Evolutionary conservation across 441 rosid species (phyloP).

Genomic region (Corymbia calophylla): DNA sequence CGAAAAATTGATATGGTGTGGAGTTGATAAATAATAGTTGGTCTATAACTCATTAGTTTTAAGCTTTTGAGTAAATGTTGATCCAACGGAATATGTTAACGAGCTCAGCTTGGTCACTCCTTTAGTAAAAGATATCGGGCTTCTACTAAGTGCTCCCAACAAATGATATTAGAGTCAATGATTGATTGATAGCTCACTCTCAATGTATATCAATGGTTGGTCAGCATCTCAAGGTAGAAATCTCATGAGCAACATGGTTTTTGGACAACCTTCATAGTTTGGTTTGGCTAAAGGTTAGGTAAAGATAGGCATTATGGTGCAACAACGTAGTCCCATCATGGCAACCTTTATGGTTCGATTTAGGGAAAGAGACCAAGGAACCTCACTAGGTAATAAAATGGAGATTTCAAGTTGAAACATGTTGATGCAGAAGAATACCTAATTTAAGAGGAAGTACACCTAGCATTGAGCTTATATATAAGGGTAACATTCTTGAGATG

Average conservation of each 20-base stretch:
- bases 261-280: neutral
- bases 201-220: neutral
- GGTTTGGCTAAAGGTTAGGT: neutral
- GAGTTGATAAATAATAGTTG: no score
- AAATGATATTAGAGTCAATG: rapidly evolving
- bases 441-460: no score
- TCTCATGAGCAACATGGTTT: rapidly evolving
- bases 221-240: neutral
- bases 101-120: rapidly evolving
- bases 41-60: no score
- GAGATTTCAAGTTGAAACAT: no score
- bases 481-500: no score
- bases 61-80: no score
- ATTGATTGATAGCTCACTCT: neutral
- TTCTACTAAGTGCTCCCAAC: rapidly evolving
- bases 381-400: neutral
- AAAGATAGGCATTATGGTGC: neutral
- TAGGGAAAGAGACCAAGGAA: neutral
- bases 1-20: rapidly evolving
- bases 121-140: no score
- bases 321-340: neutral
- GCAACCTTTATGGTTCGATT: rapidly evolving
- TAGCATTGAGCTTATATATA: no score
- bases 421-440: neutral
- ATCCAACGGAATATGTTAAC: neutral